Conservation (phyloP, 2,329 filamentous ascomycete species). For the Sporothrix pallida region DNA sequence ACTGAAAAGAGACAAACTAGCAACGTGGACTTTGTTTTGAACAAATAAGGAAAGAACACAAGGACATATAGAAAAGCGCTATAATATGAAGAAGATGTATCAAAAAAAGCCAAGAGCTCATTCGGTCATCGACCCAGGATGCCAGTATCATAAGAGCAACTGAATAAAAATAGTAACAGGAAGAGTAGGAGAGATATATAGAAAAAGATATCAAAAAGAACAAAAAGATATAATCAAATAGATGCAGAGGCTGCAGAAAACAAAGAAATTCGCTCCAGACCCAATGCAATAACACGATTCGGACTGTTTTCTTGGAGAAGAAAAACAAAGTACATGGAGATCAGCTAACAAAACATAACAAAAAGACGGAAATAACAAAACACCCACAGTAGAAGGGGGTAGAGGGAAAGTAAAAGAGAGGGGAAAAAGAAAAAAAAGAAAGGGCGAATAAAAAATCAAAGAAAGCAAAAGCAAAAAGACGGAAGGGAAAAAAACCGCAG, state of each 20-base stretch:
- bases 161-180: background rate
- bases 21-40: background rate
- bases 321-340: background rate
- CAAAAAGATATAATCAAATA: background rate
- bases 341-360: background rate
- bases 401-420: background rate
- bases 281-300: background rate
- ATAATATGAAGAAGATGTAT: background rate
- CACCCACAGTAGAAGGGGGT: no score
- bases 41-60: background rate
- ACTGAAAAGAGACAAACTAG: slow-evolving; percentile 3
- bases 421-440: slow-evolving; percentile 34
- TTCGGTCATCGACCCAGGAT: slow-evolving; percentile 20
- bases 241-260: slow-evolving; percentile 10
- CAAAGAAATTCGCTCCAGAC: background rate
- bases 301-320: background rate
- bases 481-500: background rate
- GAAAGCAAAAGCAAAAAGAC: slow-evolving; percentile 28
- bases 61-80: background rate
- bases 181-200: background rate
- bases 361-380: slow-evolving; percentile 18
- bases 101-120: background rate
- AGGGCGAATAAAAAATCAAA: background rate
- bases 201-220: background rate
- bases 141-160: background rate